Conservation (phyloP, 1,284 basidiomycete genomes). For the Tilletia indica region DNA sequence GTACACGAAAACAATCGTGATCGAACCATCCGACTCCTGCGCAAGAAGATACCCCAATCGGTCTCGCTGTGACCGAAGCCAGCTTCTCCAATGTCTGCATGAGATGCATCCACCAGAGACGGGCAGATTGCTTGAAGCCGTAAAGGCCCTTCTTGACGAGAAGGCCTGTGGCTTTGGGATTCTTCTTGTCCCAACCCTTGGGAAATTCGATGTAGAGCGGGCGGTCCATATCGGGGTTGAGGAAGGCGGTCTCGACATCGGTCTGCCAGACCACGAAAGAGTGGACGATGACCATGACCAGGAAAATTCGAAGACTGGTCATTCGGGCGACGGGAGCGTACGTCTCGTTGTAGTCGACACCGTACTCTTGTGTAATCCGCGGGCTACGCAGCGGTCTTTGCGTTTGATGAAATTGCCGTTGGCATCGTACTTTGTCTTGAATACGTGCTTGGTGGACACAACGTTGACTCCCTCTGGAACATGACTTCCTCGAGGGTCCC, state of each 20-base stretch:
- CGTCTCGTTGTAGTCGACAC: conserved; percentile 60
- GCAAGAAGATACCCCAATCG: conserved; percentile 2
- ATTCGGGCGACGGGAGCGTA: conserved; percentile 56
- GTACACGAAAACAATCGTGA: neutral
- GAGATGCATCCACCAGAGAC: conserved; percentile 3
- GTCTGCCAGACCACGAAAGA: neutral
- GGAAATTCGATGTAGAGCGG: conserved; percentile 2
- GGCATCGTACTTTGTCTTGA: conserved; percentile 56
- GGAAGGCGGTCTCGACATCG: conserved; percentile 9
- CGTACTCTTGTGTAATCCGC: conserved; percentile 59
- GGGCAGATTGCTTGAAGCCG: conserved; percentile 1
- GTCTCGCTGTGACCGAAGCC: neutral
- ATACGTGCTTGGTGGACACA: conserved; percentile 57
- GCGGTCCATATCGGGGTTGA: conserved; percentile 1
- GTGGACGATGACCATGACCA: conserved; percentile 4
- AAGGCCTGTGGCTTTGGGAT: neutral
- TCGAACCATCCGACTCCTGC: neutral
- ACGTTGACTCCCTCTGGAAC: conserved; percentile 39
- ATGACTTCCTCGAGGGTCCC: conserved; percentile 48
- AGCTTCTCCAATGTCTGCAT: neutral
- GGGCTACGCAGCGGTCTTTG: conserved; percentile 59
- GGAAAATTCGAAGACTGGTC: neutral
- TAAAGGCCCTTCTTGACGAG: conserved; percentile 7
- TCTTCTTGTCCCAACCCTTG: neutral
- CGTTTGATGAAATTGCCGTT: conserved; percentile 47